Base-by-base conservation (phyloP, 805 yeast genomes). In the Ogataea degrootiae region DNA sequence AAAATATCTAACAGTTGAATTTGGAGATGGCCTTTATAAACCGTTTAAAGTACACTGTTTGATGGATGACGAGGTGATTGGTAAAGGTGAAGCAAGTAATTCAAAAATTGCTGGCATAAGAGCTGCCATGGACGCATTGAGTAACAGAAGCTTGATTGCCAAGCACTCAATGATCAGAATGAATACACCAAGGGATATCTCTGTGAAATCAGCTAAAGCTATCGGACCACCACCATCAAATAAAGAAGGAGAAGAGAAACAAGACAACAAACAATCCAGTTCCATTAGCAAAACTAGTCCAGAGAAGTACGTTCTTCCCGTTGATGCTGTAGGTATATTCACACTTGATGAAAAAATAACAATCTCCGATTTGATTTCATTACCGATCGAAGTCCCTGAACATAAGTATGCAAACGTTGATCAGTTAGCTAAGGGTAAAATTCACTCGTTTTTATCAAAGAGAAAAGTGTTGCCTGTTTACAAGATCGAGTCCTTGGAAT, bases 41-140 rank as follows among this genome's bases (percentile, higher is more conserved):
- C 80, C 81, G 5, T 85, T 76, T 52, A 66, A 74, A 2, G 94
- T 91, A 6, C 76, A 80, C 37, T 85, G 96, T 56, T 59, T 70
- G 37, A 79, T 89, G 62, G 81, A 76, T 2, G 79, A 75, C 46
- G 89, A 83, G 19, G 70, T 79, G 4, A 69, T 92, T 22, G 96
- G 96, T 0, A 66, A 64, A 4, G 98, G 97, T 5, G 69, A 66
- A 6, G 98, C 87, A 2, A 72, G 76, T 22, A 83, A 79, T 51
- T 70, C 74, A 4, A 87, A 85, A 62, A 83, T 80, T 29, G 98
- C 97, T 0, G 94, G 96, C 0, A 65, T 79, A 21, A 71, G 84
- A 46, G 97, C 97, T 0, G 99, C 99, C 0, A 84, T 83, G 82
- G 70, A 73, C 44, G 96, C 92, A 0, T 68, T 92, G 41, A 66